A percentile compares a stretch with the other conserved stretches of the same genome.
These are phyloP conservation scores for Calonectria naviculata DNA, from an alignment of 2,329 filamentous ascomycete species.

Conservation along the genomic window DNA sequence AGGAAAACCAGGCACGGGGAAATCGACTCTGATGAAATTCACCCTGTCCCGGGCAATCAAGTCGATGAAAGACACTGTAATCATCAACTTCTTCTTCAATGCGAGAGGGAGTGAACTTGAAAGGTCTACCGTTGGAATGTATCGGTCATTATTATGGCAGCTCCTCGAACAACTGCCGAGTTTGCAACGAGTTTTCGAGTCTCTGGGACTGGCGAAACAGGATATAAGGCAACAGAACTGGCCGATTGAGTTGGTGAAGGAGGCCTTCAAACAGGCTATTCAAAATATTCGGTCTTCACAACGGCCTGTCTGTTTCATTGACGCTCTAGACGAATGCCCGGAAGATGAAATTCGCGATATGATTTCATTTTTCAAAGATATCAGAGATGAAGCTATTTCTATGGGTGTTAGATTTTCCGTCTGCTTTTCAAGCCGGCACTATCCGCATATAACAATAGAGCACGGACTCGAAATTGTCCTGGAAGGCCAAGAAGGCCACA, in stretches of 20 bases:
- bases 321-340: constrained; percentile 62
- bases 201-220: too few relatives aligned
- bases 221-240: neutral
- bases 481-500: constrained; percentile 40
- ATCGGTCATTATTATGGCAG: neutral
- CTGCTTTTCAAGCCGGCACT: constrained; percentile 61
- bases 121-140: neutral
- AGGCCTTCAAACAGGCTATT: neutral
- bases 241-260: constrained; percentile 13
- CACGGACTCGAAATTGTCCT: constrained; percentile 40
- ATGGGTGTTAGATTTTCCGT: constrained; percentile 38
- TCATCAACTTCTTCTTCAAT: constrained; percentile 3
- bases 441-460: constrained; percentile 52
- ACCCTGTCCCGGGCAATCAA: neutral
- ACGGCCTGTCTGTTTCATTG: constrained; percentile 40
- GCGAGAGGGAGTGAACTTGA: neutral
- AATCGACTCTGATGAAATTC: constrained; percentile 5
- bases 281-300: fast-evolving
- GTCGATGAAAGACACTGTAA: neutral
- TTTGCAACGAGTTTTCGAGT: neutral
- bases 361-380: constrained; percentile 51
- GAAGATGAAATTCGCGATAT: constrained; percentile 54
- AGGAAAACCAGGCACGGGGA: neutral
- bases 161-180: neutral
- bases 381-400: constrained; percentile 43